phyloP scores from a whole-genome alignment of 352 stramenopile species.

The Thalassiosira hispida region DNA sequence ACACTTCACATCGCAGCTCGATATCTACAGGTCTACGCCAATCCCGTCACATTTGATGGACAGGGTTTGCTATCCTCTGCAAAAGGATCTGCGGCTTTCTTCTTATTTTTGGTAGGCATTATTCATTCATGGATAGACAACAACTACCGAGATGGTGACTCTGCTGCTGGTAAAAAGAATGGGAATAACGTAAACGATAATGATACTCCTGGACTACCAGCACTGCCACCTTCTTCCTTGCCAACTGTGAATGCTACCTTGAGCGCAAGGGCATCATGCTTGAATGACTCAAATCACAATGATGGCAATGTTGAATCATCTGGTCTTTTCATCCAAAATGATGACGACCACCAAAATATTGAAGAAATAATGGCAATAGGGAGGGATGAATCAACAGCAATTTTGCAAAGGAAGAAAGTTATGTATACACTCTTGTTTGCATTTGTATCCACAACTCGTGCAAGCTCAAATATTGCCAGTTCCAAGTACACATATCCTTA shows the following conservation, averaged over 20 bases:
- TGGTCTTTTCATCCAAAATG: not conserved
- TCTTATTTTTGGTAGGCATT: slow-evolving; percentile 13
- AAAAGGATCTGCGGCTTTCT: slow-evolving; percentile 21
- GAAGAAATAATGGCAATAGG: no score
- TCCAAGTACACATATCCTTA: slow-evolving; percentile 34
- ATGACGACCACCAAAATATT: no score
- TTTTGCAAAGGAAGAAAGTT: slow-evolving; percentile 5
- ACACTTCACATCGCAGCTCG: slow-evolving; percentile 22
- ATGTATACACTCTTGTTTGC: slow-evolving; percentile 30
- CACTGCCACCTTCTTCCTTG: no score
- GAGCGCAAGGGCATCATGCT: no score
- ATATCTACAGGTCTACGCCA: slow-evolving; percentile 38
- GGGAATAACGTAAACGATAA: not conserved
- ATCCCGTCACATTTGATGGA: slow-evolving; percentile 28
- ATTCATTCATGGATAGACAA: slow-evolving; percentile 1
- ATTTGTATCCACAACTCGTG: slow-evolving; percentile 31
- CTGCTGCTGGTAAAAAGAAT: not conserved
- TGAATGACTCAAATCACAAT: not conserved
- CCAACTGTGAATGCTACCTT: no score
- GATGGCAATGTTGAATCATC: not conserved
- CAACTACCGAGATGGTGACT: not conserved
- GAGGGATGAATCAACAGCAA: slow-evolving; percentile 8
- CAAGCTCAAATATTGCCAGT: slow-evolving; percentile 30
- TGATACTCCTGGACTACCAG: no score
- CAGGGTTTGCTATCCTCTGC: slow-evolving; percentile 28